Evolutionary conservation across 2,329 filamentous ascomycete genomes (phyloP), one percentile per base, ranked within the genome.

Genomic region (Aspergillus eucalypticola): DNA sequence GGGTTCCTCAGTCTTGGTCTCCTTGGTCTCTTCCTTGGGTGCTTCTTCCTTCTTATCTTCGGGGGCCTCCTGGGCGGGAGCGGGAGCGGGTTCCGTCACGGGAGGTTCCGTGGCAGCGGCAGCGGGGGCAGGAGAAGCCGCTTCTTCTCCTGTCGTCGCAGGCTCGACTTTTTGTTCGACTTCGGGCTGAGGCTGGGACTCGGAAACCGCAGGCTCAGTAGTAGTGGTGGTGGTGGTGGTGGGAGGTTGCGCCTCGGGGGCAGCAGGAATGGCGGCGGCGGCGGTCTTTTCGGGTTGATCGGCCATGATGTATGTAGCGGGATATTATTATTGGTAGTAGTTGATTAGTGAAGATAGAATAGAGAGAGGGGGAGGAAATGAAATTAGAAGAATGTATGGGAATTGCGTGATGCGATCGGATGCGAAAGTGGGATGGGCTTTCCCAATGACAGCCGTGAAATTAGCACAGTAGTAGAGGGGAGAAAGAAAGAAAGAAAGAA

Each of bases 271-370:
- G 8, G 32, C 39, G 17, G 39, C 55, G 13, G 39, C 55, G 17
- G 51, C 44, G 19, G 54, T 39, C 57, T 62, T 60, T 38, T 60
- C 57, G 10, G 54, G 57, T 35, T 59, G 61, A 17, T 63, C 59
- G 56, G 59, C 39, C 61, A 63, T 63, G 19, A 21, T 61, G 51
- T 13, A 35, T 27, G 48, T 23, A 50, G 13, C 10, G 35, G 29
- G 25, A 46, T 49, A 17, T 8, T 21, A 11, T 42, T 35, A 10
- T 35, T 21, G 25, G 35, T 8, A 8, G 29, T 29, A 35, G 41
- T 39, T 3, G 39, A 41, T 23, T 21, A 29, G 13, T 10, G 17
- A 15, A 51, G 25, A 27, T 8, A 27, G 44, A 4, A 50, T 13
- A 21, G 53, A 17, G 39, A 56, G 46, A 44, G 42, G 27, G 6